These are phyloP conservation scores for Angomonas ambiguus DNA, from an alignment of 208 protist genomes.

Conservation along the genomic window DNA sequence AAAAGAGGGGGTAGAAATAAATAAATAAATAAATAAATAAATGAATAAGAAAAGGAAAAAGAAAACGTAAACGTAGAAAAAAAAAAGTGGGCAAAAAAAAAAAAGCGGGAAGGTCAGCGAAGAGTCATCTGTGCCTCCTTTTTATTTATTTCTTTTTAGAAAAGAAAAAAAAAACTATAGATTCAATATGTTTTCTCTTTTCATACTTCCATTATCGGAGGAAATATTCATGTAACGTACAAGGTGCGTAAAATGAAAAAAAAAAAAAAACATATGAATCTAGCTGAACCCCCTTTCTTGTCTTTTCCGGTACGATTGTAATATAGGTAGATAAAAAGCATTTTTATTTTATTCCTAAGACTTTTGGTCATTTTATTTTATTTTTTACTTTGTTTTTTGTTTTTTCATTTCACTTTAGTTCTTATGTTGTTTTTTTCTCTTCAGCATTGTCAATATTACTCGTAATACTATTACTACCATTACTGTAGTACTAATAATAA, in stretches of 20 bases:
- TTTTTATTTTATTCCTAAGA: background rate
- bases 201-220: background rate
- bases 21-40: too few species aligned
- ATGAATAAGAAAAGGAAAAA: background rate
- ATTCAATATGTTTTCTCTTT: background rate
- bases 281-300: too few species aligned
- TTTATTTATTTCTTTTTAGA: background rate
- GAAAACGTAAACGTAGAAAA: background rate
- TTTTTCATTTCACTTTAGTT: background rate
- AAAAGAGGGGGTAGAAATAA: too few species aligned
- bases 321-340: background rate
- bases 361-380: conserved; percentile 11
- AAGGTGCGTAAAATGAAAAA: background rate
- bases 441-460: too few species aligned
- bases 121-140: background rate
- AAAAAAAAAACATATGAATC: too few species aligned
- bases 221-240: conserved; percentile 6
- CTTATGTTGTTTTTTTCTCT: background rate
- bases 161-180: conserved; percentile 4
- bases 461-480: too few species aligned
- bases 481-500: too few species aligned
- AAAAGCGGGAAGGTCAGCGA: background rate
- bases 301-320: background rate
- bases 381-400: background rate
- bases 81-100: background rate